A percentile compares a stretch with the other conserved stretches of the same genome.
These are phyloP conservation scores for Mycena kentingensis DNA, from an alignment of 768 basidiomycete species.

Conservation along the genomic window DNA sequence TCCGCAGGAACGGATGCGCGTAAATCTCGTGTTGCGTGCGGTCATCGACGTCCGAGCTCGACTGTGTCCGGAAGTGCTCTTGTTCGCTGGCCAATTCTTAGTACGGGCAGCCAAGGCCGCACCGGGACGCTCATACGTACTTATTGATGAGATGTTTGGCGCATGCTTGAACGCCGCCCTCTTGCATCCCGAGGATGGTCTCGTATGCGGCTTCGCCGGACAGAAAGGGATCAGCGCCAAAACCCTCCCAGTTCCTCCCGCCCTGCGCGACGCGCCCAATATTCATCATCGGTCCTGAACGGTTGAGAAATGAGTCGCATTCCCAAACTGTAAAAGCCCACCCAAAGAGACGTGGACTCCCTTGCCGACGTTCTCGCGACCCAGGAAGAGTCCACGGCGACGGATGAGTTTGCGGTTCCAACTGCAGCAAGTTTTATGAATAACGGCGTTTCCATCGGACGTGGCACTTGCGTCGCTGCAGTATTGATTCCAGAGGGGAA, in stretches of 20 bases:
- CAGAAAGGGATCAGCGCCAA: constrained; percentile 87
- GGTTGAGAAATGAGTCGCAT: too few species aligned
- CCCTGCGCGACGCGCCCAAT: constrained; percentile 76
- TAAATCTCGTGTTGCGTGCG: constrained; percentile 79
- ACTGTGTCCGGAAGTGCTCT: constrained; percentile 57
- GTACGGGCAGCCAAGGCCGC: background rate
- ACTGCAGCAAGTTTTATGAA: constrained; percentile 33
- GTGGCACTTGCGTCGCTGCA: constrained; percentile 67
- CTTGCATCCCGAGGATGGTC: constrained; percentile 82
- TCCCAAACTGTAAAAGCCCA: too few species aligned
- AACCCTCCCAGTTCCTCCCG: constrained; percentile 95
- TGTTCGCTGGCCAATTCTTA: constrained; percentile 52
- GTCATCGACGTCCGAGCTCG: constrained; percentile 75
- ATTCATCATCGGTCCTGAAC: constrained; percentile 89
- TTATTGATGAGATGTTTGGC: constrained; percentile 84
- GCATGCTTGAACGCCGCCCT: constrained; percentile 79
- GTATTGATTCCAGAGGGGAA: constrained; percentile 87
- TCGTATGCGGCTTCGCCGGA: constrained; percentile 78
- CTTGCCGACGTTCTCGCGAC: constrained; percentile 78
- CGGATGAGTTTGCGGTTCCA: constrained; percentile 82
- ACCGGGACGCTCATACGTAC: constrained; percentile 38
- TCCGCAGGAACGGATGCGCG: constrained; percentile 66
- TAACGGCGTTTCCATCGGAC: background rate
- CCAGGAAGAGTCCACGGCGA: constrained; percentile 75
- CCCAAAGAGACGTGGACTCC: constrained; percentile 81